Percentiles rank a stretch among this genome's conserved stretches.
These are phyloP conservation scores for Stipa capillata DNA, from an alignment of 176 grass and related monocot species.

Conservation along the genomic window DNA sequence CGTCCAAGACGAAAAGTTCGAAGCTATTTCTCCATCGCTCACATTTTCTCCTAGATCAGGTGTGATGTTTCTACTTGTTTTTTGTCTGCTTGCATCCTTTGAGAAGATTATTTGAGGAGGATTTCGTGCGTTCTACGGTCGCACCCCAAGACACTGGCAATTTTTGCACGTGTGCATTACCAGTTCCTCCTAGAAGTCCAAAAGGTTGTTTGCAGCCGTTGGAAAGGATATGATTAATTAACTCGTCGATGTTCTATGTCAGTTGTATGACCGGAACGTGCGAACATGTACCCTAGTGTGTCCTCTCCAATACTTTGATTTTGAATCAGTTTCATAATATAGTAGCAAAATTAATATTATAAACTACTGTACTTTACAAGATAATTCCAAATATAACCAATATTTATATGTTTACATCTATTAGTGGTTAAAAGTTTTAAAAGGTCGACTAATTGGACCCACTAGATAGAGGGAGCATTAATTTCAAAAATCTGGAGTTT, in stretches of 20 bases:
- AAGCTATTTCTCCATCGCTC: not conserved
- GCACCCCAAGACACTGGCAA: not conserved
- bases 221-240: not conserved
- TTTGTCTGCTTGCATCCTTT: not conserved
- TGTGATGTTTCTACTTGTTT: not conserved
- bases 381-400: no score
- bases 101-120: not conserved
- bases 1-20: not conserved
- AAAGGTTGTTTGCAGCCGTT: not conserved
- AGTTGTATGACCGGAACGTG: not conserved
- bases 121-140: not conserved
- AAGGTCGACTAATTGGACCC: no score
- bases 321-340: no score
- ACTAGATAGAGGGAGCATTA: no score
- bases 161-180: not conserved
- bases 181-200: not conserved
- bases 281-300: no score
- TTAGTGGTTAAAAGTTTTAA: no score
- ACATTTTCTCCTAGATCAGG: not conserved
- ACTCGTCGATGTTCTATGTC: not conserved
- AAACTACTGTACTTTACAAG: not conserved
- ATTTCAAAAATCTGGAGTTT: no score
- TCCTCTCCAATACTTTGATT: no score
- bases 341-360: not conserved
- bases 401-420: no score